Conservation (phyloP, 768 basidiomycete genomes). For the Boletus eberwhitei region DNA sequence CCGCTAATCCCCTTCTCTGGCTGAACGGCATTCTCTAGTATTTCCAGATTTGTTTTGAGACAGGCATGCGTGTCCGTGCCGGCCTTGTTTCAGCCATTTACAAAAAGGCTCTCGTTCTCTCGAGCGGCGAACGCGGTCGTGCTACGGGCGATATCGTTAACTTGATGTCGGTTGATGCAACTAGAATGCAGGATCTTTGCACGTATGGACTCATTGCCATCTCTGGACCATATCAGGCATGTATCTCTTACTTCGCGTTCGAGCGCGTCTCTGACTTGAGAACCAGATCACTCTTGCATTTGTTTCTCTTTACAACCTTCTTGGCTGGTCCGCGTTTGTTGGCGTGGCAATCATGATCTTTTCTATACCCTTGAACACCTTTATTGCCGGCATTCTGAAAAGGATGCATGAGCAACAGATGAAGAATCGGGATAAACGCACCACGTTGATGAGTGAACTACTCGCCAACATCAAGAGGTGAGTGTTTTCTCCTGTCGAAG, state of each 20-base stretch:
- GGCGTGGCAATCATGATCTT: slow-evolving; percentile 88
- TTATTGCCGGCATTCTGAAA: slow-evolving; percentile 68
- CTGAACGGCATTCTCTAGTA: slow-evolving; percentile 46
- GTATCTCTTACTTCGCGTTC: neutral
- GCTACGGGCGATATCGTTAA: slow-evolving; percentile 93
- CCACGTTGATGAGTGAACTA: slow-evolving; percentile 89
- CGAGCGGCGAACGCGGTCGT: slow-evolving; percentile 78
- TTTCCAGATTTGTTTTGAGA: slow-evolving; percentile 79
- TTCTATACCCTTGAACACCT: slow-evolving; percentile 71
- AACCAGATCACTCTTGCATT: slow-evolving; percentile 81
- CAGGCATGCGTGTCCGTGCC: slow-evolving; percentile 91
- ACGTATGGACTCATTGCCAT: slow-evolving; percentile 81
- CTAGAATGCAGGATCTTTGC: slow-evolving; percentile 75
- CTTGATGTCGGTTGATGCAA: slow-evolving; percentile 85
- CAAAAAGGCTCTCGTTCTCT: slow-evolving; percentile 79
- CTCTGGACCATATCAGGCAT: slow-evolving; percentile 82
- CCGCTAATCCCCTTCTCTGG: neutral
- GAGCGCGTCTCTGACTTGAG: neutral
- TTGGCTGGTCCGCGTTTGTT: slow-evolving; percentile 90
- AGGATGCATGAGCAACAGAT: slow-evolving; percentile 84
- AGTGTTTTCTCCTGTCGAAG: neutral
- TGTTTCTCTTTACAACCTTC: slow-evolving; percentile 80
- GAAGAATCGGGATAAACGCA: slow-evolving; percentile 87
- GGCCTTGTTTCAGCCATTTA: slow-evolving; percentile 87
- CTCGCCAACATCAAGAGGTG: slow-evolving; percentile 86